Evolutionary conservation across 2,329 filamentous ascomycete species (phyloP), one percentile per base, ranked within the genome.

Genomic region (Penicillium paneum): DNA sequence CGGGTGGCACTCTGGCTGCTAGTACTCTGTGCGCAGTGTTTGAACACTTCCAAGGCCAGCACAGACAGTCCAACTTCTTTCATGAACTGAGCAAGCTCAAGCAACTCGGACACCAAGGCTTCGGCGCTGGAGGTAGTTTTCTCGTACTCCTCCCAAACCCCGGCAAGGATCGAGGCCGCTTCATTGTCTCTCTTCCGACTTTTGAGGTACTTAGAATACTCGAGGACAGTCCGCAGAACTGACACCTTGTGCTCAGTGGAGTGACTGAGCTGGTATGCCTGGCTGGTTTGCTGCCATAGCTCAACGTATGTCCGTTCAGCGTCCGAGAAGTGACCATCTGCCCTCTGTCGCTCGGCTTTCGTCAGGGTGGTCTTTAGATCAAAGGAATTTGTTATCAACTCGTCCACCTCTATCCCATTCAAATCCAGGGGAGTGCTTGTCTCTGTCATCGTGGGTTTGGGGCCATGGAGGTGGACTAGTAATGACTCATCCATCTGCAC

Each of bases 201-300:
- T 31, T 76, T 71, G n/a, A 82, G 63, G 59, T 79, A 81, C 17
- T 72, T 70, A 7, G 76, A 72, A 56, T 81, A 82, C 1, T 70
- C 67, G n/a, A 78, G 68, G 5, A 77, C 72, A 19, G 76, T 67
- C 46, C 77, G 71, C 24, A 81, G 67, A 15, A 38, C 19, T 38
- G 35, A 38, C 2, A 38, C 2, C 60, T 80, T 81, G 62, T 72
- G 74, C 51, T 81, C 78, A 74, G 74, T 71, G 35, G 17, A 38
- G 10, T 38, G 35, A 12, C 8, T 17, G 35, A 38, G 35, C 10
- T 8, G 35, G 8, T 38, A 38, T 38, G 35, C 17, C 35, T 38
- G 8, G n/a, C 76, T 79, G 2, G 77, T 68, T n/a, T 75, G 75
- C 63, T 78, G 75, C 80, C 80, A 82, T 5, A 79, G 71, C 54